Evolutionary conservation across 345 rosid species (phyloP).

Genomic region (Kernera saxatilis): DNA sequence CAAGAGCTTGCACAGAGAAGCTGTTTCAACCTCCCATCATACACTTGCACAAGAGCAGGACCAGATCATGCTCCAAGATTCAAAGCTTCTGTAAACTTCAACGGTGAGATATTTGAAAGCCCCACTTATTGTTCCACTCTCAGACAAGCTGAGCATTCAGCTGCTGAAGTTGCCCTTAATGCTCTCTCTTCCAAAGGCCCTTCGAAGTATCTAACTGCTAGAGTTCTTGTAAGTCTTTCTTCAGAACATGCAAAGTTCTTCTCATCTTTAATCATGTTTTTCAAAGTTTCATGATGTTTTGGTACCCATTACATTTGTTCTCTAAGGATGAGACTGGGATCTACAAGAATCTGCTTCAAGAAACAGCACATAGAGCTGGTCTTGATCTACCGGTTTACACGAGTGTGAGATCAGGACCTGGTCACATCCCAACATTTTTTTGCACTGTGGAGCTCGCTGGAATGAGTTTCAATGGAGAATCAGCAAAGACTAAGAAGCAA

Average conservation of each 20-base stretch:
- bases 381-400: constrained; percentile 62
- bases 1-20: constrained; percentile 81
- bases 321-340: constrained; percentile 74
- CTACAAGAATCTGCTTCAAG: constrained; percentile 75
- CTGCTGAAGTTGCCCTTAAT: constrained; percentile 67
- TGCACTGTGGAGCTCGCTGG: constrained; percentile 68
- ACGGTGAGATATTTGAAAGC: constrained; percentile 66
- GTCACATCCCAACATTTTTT: constrained; percentile 57
- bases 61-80: constrained; percentile 84
- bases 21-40: constrained; percentile 71
- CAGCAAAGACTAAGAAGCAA: constrained; percentile 75
- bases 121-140: constrained; percentile 50
- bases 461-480: constrained; percentile 53
- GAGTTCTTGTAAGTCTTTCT: constrained; percentile 52
- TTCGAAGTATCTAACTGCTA: constrained; percentile 64
- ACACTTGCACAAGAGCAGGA: constrained; percentile 64
- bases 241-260: background rate
- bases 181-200: constrained; percentile 52
- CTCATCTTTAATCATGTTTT: background rate
- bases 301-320: background rate
- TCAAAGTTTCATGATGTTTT: background rate
- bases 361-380: constrained; percentile 73
- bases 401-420: constrained; percentile 70
- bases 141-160: constrained; percentile 74
- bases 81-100: constrained; percentile 72